Percentiles rank a stretch among this genome's conserved stretches.
Conservation (phyloP, 2,329 filamentous ascomycete species). For the Lizonia empirigonia region DNA sequence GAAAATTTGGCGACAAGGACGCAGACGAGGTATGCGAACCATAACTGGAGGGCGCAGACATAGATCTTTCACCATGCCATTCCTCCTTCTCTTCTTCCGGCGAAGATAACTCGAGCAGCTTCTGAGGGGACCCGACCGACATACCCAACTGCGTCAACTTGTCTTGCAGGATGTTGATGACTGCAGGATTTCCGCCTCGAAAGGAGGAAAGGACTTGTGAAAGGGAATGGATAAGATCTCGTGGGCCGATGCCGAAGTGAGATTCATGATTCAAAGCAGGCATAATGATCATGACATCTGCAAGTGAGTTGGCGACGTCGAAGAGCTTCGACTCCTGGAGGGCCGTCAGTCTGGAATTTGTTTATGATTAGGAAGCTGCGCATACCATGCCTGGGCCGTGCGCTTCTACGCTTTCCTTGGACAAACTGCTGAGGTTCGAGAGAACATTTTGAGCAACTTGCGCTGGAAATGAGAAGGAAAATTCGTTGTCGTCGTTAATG, state of each 20-base stretch:
- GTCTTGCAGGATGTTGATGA: slow-evolving; percentile 42
- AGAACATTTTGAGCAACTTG: slow-evolving; percentile 44
- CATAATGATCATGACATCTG: slow-evolving; percentile 47
- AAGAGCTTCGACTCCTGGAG: slow-evolving; percentile 44
- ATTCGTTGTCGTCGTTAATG: slow-evolving; percentile 37
- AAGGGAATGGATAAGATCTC: slow-evolving; percentile 44
- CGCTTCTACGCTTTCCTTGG: slow-evolving; percentile 41
- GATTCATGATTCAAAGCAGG: slow-evolving; percentile 41
- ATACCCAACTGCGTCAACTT: slow-evolving; percentile 39
- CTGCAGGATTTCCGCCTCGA: slow-evolving; percentile 43
- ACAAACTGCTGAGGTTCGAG: slow-evolving; percentile 37
- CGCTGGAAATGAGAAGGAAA: slow-evolving; percentile 45
- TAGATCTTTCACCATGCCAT: slow-evolving; percentile 26
- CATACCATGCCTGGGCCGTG: slow-evolving; percentile 46
- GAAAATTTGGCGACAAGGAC: slow-evolving; percentile 2
- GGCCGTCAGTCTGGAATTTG: neutral
- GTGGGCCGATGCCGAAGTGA: slow-evolving; percentile 38
- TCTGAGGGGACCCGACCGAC: slow-evolving; percentile 36
- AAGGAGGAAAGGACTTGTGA: slow-evolving; percentile 38
- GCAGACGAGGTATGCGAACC: slow-evolving; percentile 2
- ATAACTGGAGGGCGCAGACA: slow-evolving; percentile 27
- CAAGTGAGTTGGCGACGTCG: slow-evolving; percentile 44
- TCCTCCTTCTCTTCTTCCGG: slow-evolving; percentile 40
- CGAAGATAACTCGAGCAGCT: slow-evolving; percentile 39
- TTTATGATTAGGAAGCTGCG: too few species aligned